Evolutionary conservation across 106 monocot species (phyloP).

Genomic region (Ottelia alismoides): DNA sequence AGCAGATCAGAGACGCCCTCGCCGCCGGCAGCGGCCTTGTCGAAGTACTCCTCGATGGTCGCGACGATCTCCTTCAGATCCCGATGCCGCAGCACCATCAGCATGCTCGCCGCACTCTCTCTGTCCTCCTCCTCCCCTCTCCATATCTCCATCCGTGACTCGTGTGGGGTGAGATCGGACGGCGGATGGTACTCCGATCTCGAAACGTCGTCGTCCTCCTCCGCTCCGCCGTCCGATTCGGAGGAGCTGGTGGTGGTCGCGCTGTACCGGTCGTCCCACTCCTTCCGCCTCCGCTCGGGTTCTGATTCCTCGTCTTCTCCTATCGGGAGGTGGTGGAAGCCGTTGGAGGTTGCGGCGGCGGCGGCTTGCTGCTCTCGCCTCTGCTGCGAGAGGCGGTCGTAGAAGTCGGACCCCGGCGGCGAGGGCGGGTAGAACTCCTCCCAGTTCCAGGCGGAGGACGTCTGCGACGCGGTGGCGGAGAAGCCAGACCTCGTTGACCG

Average conservation of each 20-base stretch:
- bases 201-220: slow-evolving; percentile 11
- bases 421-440: slow-evolving; percentile 92
- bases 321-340: background rate
- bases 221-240: slow-evolving; percentile 20
- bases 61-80: slow-evolving; percentile 69
- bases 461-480: slow-evolving; percentile 55
- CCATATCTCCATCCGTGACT: slow-evolving; percentile 8
- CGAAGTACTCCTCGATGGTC: slow-evolving; percentile 76
- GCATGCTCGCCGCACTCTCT: slow-evolving; percentile 15
- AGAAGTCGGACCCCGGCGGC: slow-evolving; percentile 86
- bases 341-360: slow-evolving; percentile 1
- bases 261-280: slow-evolving; percentile 34
- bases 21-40: slow-evolving; percentile 68
- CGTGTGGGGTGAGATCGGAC: slow-evolving; percentile 21
- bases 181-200: slow-evolving; percentile 37
- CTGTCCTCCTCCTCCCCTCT: slow-evolving; percentile 2
- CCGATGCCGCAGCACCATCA: slow-evolving; percentile 66
- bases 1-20: slow-evolving; percentile 59
- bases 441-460: slow-evolving; percentile 95
- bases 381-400: slow-evolving; percentile 36
- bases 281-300: slow-evolving; percentile 12
- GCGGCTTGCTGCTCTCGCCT: slow-evolving; percentile 7
- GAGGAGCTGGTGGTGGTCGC: slow-evolving; percentile 32
- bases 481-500: slow-evolving; percentile 4
- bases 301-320: background rate